phyloP scores from a whole-genome alignment of 2,329 filamentous ascomycete genomes.

The Cladosporium sp. region DNA sequence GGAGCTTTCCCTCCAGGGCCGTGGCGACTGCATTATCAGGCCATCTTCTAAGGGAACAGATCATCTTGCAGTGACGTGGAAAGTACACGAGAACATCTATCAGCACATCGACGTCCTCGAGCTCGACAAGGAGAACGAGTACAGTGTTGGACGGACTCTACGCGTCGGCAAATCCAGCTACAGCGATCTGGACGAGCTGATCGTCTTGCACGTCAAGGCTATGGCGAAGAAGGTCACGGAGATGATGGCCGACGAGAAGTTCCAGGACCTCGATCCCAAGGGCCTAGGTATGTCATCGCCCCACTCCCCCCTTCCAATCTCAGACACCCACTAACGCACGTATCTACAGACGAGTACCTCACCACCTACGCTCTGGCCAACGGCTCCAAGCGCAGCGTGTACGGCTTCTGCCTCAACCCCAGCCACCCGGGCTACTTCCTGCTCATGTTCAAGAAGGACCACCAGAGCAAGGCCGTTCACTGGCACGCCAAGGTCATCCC shows the following conservation, averaged over 20 bases:
- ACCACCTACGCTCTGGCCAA: conserved; percentile 95
- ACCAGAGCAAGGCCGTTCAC: conserved; percentile 63
- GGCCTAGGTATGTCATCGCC: conserved; percentile 54
- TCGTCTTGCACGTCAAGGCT: conserved; percentile 92
- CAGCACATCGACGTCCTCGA: conserved; percentile 97
- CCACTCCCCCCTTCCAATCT: neutral
- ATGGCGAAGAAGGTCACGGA: conserved; percentile 98
- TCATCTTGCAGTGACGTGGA: conserved; percentile 95
- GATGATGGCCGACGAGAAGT: conserved; percentile 91
- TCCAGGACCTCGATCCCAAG: conserved; percentile 48
- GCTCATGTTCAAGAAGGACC: conserved; percentile 91
- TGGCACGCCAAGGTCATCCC: conserved; percentile 89
- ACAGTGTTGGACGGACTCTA: conserved; percentile 79
- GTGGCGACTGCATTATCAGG: conserved; percentile 88
- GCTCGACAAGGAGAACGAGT: conserved; percentile 94
- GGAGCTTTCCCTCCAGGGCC: conserved; percentile 76
- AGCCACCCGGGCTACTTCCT: conserved; percentile 92
- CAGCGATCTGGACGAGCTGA: conserved; percentile 92
- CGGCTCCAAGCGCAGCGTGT: conserved; percentile 67
- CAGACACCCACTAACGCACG: conserved; percentile 7
- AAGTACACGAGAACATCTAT: conserved; percentile 91
- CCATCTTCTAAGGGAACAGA: conserved; percentile 93
- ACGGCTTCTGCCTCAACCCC: conserved; percentile 90
- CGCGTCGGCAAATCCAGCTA: conserved; percentile 89
- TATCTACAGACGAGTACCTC: conserved; percentile 75